Evolutionary conservation across 441 rosid species (phyloP).

Genomic region (Biscutella auriculata): DNA sequence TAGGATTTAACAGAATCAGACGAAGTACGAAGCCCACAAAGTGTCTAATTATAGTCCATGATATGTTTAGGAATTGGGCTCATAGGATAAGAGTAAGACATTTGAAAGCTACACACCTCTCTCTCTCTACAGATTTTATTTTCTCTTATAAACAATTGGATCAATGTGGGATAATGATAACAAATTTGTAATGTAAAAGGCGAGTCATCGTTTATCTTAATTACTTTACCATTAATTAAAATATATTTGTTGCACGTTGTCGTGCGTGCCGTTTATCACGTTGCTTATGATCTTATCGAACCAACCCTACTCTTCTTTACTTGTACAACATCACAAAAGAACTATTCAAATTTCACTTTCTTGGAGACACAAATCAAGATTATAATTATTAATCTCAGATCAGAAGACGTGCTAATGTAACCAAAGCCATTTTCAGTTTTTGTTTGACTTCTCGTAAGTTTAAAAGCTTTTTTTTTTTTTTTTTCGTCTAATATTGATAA

Average conservation of each 20-base stretch:
- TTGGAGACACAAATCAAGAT: background rate
- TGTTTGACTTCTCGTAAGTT: background rate
- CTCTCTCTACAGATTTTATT: no score
- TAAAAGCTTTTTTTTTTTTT: background rate
- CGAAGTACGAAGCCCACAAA: no score
- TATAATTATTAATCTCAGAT: no score
- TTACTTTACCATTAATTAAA: background rate
- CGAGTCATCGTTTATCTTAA: conserved; percentile 9
- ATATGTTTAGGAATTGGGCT: no score
- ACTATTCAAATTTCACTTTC: background rate
- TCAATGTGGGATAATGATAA: no score
- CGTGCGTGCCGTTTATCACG: conserved; percentile 15
- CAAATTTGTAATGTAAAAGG: no score
- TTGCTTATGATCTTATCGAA: conserved; percentile 10
- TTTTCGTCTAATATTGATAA: no score
- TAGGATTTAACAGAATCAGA: no score
- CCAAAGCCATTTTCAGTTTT: background rate
- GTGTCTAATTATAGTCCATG: no score
- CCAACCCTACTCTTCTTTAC: background rate
- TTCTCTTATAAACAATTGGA: no score
- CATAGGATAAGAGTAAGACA: no score
- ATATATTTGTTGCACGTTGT: conserved; percentile 17
- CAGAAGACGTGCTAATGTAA: background rate
- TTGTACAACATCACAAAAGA: background rate
- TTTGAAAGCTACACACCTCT: no score